Evolutionary conservation across 768 basidiomycete species (phyloP).

Genomic region (Inosperma sp.): DNA sequence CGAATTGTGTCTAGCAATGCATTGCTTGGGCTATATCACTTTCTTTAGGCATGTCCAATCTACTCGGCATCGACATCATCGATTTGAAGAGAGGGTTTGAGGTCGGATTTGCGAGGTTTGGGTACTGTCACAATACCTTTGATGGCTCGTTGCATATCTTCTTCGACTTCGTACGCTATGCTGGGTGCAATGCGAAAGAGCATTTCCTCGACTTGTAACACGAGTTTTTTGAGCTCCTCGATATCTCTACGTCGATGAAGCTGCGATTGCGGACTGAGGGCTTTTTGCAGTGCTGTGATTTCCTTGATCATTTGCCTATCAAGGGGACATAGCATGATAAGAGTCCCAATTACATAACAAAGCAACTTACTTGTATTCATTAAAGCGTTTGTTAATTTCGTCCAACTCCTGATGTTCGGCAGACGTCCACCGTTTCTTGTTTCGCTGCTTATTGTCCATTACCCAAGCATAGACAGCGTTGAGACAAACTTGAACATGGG

Average conservation of each 20-base stretch:
- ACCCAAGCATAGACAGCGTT: conserved; percentile 13
- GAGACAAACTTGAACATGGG: conserved; percentile 21
- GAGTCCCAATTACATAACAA: neutral
- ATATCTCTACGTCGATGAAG: conserved; percentile 19
- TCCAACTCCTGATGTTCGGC: conserved; percentile 19
- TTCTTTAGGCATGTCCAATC: too few relatives aligned
- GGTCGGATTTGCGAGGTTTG: conserved; percentile 14
- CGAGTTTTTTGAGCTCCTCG: conserved; percentile 17
- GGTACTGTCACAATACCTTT: conserved; percentile 19
- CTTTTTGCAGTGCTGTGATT: conserved; percentile 14
- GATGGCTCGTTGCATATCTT: conserved; percentile 17
- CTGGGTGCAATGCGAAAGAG: conserved; percentile 12
- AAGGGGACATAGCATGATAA: neutral
- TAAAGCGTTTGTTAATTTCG: conserved; percentile 18
- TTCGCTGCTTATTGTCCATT: conserved; percentile 15
- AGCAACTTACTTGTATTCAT: conserved; percentile 18
- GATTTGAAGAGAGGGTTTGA: conserved; percentile 14
- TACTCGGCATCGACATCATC: neutral
- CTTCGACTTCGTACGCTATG: conserved; percentile 14
- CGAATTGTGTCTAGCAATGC: too few relatives aligned
- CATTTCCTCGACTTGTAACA: conserved; percentile 16
- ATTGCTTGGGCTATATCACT: too few relatives aligned
- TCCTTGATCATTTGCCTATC: conserved; percentile 16
- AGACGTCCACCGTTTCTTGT: conserved; percentile 17
- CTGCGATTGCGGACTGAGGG: conserved; percentile 16